Conservation (phyloP, 129 eudicot genomes). For the Glebionis coronaria region DNA sequence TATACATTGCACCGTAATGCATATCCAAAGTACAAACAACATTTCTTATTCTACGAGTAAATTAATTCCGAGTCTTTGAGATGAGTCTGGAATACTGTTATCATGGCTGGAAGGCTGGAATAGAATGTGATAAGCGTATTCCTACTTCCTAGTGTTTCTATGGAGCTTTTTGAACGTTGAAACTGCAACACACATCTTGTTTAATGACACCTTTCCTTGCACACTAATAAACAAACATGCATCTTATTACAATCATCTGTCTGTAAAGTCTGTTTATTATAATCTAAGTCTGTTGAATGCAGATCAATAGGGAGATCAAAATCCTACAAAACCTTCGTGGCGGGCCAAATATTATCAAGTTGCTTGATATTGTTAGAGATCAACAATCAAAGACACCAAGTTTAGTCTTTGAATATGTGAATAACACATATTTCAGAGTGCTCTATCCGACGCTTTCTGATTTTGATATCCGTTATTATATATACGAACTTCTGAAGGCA, state of each 20-base stretch:
- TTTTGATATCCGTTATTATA: constrained; percentile 79
- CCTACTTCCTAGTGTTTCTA: no score
- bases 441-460: constrained; percentile 86
- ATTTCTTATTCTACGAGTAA: no score
- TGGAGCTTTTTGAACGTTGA: not conserved
- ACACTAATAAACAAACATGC: not conserved
- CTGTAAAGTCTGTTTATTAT: not conserved
- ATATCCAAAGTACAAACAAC: no score
- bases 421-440: constrained; percentile 81
- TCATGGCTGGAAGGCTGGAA: no score
- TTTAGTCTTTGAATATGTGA: constrained; percentile 85
- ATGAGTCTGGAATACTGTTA: no score
- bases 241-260: not conserved
- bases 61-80: no score
- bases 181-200: not conserved
- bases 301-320: constrained; percentile 96
- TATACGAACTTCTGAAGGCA: constrained; percentile 85
- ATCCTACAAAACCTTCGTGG: constrained; percentile 90
- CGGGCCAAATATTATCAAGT: constrained; percentile 88
- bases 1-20: no score
- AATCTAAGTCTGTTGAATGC: constrained; percentile 23
- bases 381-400: constrained; percentile 97
- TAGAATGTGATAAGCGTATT: no score
- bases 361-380: constrained; percentile 89
- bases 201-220: not conserved